Percentiles rank a stretch among this genome's conserved stretches.
These are phyloP conservation scores for Metschnikowia koreensis DNA, from an alignment of 805 yeast genomes.

Conservation along the genomic window DNA sequence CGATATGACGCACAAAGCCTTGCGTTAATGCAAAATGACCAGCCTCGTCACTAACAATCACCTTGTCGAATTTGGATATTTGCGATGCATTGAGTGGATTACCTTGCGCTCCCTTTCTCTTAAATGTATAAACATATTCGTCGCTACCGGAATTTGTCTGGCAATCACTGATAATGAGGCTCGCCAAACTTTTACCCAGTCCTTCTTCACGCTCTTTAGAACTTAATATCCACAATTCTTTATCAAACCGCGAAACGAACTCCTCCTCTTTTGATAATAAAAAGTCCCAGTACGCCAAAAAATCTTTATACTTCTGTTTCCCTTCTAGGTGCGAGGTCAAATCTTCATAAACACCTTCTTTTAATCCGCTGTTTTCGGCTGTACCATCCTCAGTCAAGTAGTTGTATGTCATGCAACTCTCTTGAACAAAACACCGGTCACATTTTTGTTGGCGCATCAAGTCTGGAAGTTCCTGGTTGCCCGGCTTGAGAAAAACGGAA, in stretches of 20 bases:
- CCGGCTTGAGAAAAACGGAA: slow-evolving; percentile 56
- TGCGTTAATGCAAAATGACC: slow-evolving; percentile 75
- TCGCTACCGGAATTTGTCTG: slow-evolving; percentile 21
- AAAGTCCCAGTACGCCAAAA: slow-evolving; percentile 71
- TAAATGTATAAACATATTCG: slow-evolving; percentile 49
- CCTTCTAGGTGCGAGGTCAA: slow-evolving; percentile 50
- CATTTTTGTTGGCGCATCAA: slow-evolving; percentile 52
- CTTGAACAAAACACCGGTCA: slow-evolving; percentile 56
- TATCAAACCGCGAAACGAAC: slow-evolving; percentile 47
- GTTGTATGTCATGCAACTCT: slow-evolving; percentile 64
- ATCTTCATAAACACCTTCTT: slow-evolving; percentile 43
- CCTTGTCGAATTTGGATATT: slow-evolving; percentile 55
- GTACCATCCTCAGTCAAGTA: slow-evolving; percentile 59
- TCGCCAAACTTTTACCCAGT: slow-evolving; percentile 59
- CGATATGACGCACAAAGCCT: slow-evolving; percentile 53
- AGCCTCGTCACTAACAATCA: slow-evolving; percentile 72
- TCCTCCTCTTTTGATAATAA: slow-evolving; percentile 74
- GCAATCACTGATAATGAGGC: slow-evolving; percentile 40
- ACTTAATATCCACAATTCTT: slow-evolving; percentile 68
- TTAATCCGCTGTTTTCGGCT: slow-evolving; percentile 53
- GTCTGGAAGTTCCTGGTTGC: slow-evolving; percentile 52
- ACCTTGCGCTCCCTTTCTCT: slow-evolving; percentile 25
- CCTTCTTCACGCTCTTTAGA: slow-evolving; percentile 56
- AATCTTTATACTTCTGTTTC: slow-evolving; percentile 44
- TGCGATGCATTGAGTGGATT: slow-evolving; percentile 38